Conservation (phyloP, 345 rosid genomes). For the Microthlaspi erraticum region DNA sequence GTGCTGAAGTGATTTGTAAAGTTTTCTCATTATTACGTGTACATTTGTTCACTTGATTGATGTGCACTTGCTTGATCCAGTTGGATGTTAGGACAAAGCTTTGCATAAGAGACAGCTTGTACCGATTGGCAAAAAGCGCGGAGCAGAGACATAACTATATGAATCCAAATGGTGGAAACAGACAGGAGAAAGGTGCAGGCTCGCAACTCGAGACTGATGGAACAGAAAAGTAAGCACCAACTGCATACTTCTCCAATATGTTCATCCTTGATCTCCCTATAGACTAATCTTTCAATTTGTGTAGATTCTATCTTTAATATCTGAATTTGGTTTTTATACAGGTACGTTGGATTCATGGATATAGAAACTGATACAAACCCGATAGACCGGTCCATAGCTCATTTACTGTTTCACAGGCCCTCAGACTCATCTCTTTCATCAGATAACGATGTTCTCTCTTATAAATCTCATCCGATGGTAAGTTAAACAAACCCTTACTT, state of each 20-base stretch:
- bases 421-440: conserved; percentile 58
- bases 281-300: background rate
- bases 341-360: conserved; percentile 71
- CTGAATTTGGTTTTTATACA: conserved; percentile 39
- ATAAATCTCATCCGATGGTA: conserved; percentile 61
- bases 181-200: conserved; percentile 49
- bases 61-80: conserved; percentile 48
- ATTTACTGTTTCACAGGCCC: conserved; percentile 87
- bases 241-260: conserved; percentile 4
- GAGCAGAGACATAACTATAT: conserved; percentile 70
- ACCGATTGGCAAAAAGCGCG: conserved; percentile 91
- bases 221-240: conserved; percentile 63
- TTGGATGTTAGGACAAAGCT: conserved; percentile 89
- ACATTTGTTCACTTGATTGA: conserved; percentile 20
- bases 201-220: conserved; percentile 54
- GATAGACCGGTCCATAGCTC: conserved; percentile 93
- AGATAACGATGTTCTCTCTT: conserved; percentile 46
- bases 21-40: background rate
- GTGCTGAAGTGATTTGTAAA: conserved; percentile 16
- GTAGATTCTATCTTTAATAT: conserved; percentile 20
- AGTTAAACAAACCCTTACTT: conserved; percentile 28
- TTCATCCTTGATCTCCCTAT: conserved; percentile 1
- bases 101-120: conserved; percentile 91
- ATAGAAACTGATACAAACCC: conserved; percentile 92
- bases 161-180: conserved; percentile 48